These are phyloP conservation scores for Lentinus tigrinus DNA, from an alignment of 768 basidiomycete genomes.

Conservation along the genomic window DNA sequence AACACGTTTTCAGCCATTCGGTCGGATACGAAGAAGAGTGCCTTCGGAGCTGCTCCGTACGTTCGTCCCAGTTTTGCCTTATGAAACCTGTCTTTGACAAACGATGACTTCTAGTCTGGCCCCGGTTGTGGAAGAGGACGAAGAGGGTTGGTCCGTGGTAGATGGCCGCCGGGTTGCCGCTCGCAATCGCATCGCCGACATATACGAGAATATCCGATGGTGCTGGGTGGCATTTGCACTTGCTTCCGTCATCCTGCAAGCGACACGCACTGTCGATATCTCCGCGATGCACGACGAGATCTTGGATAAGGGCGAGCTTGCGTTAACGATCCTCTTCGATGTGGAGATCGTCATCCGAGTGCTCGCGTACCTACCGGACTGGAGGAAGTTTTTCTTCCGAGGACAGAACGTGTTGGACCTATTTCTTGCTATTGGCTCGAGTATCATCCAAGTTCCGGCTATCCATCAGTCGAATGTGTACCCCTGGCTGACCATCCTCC, in stretches of 20 bases:
- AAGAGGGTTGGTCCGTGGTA: constrained; percentile 59
- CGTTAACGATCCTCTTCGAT: constrained; percentile 81
- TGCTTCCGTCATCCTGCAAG: constrained; percentile 69
- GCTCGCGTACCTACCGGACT: constrained; percentile 71
- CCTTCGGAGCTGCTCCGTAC: constrained; percentile 82
- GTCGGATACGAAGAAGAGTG: constrained; percentile 83
- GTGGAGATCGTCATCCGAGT: constrained; percentile 82
- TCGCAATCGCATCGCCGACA: constrained; percentile 48
- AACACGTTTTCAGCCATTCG: constrained; percentile 89
- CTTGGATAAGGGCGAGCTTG: constrained; percentile 68
- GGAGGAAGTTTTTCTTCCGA: constrained; percentile 70
- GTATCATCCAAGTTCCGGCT: constrained; percentile 80
- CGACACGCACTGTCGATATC: constrained; percentile 57
- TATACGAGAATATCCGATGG: constrained; percentile 62
- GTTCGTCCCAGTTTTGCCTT: constrained; percentile 24
- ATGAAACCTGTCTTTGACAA: neutral
- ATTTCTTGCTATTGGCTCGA: constrained; percentile 69
- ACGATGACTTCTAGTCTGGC: constrained; percentile 31
- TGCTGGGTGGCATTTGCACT: constrained; percentile 78
- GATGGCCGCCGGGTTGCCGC: constrained; percentile 43
- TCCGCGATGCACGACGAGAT: constrained; percentile 43
- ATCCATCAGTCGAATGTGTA: constrained; percentile 67
- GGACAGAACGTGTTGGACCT: constrained; percentile 73
- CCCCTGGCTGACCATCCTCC: constrained; percentile 89
- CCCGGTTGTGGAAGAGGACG: constrained; percentile 50